Evolutionary conservation across 768 basidiomycete genomes (phyloP), one percentile per base, ranked within the genome.

Genomic region (Kwoniella sp.): DNA sequence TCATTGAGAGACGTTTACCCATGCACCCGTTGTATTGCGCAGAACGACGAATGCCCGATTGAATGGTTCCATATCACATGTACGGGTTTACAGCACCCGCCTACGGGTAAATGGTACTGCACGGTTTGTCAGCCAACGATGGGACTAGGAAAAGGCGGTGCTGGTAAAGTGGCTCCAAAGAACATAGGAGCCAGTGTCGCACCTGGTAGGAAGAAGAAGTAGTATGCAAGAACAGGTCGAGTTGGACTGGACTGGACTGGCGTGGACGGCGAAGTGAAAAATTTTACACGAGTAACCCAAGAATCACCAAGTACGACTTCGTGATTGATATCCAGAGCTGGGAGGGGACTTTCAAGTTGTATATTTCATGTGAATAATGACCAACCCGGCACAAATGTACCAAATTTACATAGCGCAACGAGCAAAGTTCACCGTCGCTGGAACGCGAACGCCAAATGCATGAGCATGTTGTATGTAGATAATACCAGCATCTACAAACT

Each of bases 51-150:
- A 40, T 79, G 78, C 58, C 73, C 75, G 1, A 40, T 72, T 47
- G 77, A 76, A 46, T 79, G 78, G 78, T 79, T 77, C 64, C 78
- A 79, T 55, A 69, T 78, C 3, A 52, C 61, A 2, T 79, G 78
- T 57, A 48, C 58, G 6, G 77, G 74, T 17, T 58, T 79, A 22
- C 52, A 63, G 15, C 44, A 56, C 17, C 44, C 67, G 5, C 78
- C 78, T 1, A 55, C 56, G 5, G 78, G 77, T 12, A 71, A 72
- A 52, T 79, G 78, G 78, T 72, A 58, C 55, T 79, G 78, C 55
- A 53, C 69, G 25, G 22, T 65, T 12, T 79, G 78, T 63, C 69
- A 64, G 50, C 75, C 77, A 0, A 53, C 58, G 54, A 47, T 58
- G n/a, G 68, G 67, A 8, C 27, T 60, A 47, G 66, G 64, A 1